Conservation (phyloP, 2,329 filamentous ascomycete genomes). For the Xylariaceae sp. region DNA sequence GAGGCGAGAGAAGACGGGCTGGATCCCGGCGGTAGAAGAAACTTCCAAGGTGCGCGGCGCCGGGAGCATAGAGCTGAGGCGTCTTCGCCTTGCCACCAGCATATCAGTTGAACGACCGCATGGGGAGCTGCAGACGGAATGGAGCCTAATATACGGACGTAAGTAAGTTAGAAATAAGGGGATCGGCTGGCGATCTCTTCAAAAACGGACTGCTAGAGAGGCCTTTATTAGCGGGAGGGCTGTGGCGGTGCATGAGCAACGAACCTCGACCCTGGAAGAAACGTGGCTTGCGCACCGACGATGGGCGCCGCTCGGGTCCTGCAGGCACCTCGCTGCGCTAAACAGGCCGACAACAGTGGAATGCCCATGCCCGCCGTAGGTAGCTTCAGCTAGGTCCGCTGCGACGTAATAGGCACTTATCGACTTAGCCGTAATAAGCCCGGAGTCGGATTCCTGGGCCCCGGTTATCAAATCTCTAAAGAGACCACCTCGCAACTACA, state of each 20-base stretch:
- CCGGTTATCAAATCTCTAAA: constrained; percentile 13
- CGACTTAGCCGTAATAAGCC: not conserved
- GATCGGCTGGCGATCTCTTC: constrained; percentile 3
- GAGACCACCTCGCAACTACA: constrained; percentile 14
- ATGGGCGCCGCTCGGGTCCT: not conserved
- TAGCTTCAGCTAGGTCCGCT: not conserved
- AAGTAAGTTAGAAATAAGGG: not conserved
- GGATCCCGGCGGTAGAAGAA: not conserved
- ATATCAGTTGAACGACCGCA: not conserved
- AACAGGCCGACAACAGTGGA: too few relatives aligned
- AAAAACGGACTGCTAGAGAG: not conserved
- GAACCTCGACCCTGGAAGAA: not conserved
- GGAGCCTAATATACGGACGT: not conserved
- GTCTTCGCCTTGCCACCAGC: not conserved
- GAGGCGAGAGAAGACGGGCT: not conserved
- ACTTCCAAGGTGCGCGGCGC: constrained; percentile 1
- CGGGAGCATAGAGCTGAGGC: constrained; percentile 4
- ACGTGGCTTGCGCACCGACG: constrained; percentile 10
- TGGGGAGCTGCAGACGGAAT: not conserved
- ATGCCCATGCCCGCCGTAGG: too few relatives aligned
- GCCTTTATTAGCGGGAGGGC: not conserved
- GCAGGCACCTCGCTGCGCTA: too few relatives aligned
- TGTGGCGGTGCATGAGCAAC: constrained; percentile 3
- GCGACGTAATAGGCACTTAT: not conserved
- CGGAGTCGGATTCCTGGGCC: constrained; percentile 3